Conservation (phyloP, 192 early-diverging fungal genomes). For the Lobosporangium transversale region DNA sequence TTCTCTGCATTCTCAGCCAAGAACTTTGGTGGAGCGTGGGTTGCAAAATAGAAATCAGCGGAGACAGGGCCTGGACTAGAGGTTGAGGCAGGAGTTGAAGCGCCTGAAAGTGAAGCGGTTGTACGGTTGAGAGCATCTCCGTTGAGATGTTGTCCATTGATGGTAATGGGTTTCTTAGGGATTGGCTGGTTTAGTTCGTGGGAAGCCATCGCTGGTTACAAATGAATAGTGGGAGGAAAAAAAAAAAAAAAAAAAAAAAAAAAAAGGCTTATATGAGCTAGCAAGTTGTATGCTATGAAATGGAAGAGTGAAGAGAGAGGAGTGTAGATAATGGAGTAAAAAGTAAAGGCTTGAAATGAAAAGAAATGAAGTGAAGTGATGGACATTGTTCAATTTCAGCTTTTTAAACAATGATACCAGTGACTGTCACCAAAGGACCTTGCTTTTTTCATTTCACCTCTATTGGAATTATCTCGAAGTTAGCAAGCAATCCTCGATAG, state of each 20-base stretch:
- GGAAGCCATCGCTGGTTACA: conserved; percentile 4
- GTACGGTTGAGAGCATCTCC: conserved; percentile 4
- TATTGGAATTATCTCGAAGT: no score
- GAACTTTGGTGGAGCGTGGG: conserved; percentile 71
- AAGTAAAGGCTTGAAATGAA: background rate
- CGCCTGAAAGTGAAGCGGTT: background rate
- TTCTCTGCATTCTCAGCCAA: conserved; percentile 66
- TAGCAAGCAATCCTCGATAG: no score
- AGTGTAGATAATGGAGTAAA: background rate
- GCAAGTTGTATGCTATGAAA: background rate
- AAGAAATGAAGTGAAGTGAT: no score
- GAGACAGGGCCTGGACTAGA: conserved; percentile 43
- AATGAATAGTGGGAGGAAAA: background rate
- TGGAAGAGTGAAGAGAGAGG: background rate
- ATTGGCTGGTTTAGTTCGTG: conserved; percentile 21
- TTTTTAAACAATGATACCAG: no score
- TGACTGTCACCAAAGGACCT: no score
- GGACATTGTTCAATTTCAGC: no score
- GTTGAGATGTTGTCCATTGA: conserved; percentile 27
- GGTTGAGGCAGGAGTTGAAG: conserved; percentile 34
- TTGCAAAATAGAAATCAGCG: conserved; percentile 80
- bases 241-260: conserved; percentile 2
- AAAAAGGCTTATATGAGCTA: background rate
- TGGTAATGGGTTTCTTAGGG: conserved; percentile 12
- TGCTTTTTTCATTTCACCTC: no score